Percentiles rank a stretch among this genome's conserved stretches.
Evolutionary conservation across 2,329 filamentous ascomycete genomes (phyloP).

Genomic region (Arachnopeziza araneosa): DNA sequence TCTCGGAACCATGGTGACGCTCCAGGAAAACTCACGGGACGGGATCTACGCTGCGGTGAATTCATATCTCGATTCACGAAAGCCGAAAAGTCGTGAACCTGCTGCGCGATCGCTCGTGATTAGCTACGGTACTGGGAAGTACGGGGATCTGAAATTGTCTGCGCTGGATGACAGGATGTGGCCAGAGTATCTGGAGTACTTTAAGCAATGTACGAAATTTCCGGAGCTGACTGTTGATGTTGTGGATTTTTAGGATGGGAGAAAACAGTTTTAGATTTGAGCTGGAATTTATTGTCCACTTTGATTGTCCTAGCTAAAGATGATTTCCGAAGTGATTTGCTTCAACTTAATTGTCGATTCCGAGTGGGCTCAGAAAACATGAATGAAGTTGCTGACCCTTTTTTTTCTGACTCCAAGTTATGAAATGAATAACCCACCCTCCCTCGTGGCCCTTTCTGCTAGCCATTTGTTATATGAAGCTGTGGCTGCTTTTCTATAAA

Average conservation of each 20-base stretch:
- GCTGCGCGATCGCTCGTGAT: slow-evolving; percentile 5
- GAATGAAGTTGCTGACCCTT: too few species aligned
- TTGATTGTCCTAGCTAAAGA: too few species aligned
- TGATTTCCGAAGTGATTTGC: too few species aligned
- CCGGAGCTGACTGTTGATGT: slow-evolving; percentile 17
- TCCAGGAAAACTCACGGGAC: slow-evolving; percentile 3
- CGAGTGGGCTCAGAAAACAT: too few species aligned
- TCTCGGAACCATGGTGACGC: slow-evolving; percentile 4
- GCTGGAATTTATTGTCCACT: too few species aligned
- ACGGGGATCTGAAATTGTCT: slow-evolving; percentile 15
- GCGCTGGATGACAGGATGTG: slow-evolving; percentile 12
- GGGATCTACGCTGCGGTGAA: slow-evolving; percentile 10
- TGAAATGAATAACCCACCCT: too few species aligned
- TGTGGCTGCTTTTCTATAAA: too few species aligned
- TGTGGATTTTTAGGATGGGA: background rate
- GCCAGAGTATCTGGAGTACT: slow-evolving; percentile 16
- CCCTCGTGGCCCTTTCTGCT: too few species aligned
- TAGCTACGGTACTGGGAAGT: slow-evolving; percentile 11
- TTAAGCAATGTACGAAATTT: slow-evolving; percentile 13
- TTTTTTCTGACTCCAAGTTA: too few species aligned
- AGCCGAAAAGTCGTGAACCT: background rate
- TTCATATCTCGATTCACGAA: slow-evolving; percentile 6
- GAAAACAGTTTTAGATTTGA: too few species aligned
- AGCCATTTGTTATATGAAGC: too few species aligned
- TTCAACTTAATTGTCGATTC: too few species aligned